phyloP scores from a whole-genome alignment of 306 rosid genomes.

The Medicago arabica region DNA sequence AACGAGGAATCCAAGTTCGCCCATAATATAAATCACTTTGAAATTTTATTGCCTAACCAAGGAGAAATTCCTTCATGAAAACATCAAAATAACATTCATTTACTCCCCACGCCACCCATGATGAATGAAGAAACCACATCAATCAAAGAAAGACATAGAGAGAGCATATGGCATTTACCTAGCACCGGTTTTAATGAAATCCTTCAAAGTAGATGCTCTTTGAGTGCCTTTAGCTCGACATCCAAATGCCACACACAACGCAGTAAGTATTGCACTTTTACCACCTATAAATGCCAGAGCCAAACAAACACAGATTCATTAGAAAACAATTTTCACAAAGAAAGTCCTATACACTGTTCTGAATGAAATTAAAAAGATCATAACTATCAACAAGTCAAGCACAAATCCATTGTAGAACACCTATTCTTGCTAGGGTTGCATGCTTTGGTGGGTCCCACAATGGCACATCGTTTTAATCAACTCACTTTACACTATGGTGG shows the following conservation, averaged over 20 bases:
- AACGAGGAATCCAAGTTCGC: conserved; percentile 10
- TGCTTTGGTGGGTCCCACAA: not conserved
- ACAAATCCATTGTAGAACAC: not conserved
- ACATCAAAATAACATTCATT: not conserved
- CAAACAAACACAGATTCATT: conserved; percentile 22
- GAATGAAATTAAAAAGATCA: not conserved
- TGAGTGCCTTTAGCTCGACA: conserved; percentile 93
- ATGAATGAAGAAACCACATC: too few species aligned
- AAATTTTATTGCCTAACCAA: not conserved
- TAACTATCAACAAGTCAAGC: conserved; percentile 7
- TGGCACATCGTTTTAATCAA: not conserved
- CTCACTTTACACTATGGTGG: not conserved
- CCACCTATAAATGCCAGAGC: conserved; percentile 68
- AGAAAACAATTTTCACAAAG: conserved; percentile 10
- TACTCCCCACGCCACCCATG: too few species aligned
- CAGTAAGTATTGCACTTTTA: conserved; percentile 89
- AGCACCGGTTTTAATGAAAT: conserved; percentile 83
- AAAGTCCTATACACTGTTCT: conserved; percentile 5
- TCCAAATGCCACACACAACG: conserved; percentile 90
- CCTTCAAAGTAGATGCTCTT: conserved; percentile 78
- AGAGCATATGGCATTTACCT: conserved; percentile 49
- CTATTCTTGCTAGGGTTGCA: not conserved
- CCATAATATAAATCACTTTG: conserved; percentile 23
- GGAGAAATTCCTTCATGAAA: conserved; percentile 2
- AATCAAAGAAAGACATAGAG: not conserved